These are phyloP conservation scores for Moesziomyces sp. DNA, from an alignment of 1,284 basidiomycete genomes.

Conservation along the genomic window DNA sequence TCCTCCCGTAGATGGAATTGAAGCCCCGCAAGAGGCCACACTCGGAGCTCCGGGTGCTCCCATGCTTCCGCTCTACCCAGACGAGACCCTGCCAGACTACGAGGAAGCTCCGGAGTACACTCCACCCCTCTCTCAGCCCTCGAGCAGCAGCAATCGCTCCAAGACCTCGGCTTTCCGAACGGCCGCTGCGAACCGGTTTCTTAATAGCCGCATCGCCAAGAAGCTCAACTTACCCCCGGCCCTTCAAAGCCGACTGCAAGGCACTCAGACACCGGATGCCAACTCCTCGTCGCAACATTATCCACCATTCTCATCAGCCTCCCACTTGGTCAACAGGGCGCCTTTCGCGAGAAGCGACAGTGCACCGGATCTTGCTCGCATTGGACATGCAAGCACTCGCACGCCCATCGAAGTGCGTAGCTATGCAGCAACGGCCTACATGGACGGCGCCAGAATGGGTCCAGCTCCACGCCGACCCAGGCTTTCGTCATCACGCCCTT, in stretches of 20 bases:
- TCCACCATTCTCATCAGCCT: neutral
- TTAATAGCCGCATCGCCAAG: constrained; percentile 40
- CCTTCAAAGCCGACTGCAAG: constrained; percentile 34
- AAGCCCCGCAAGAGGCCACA: neutral
- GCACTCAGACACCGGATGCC: constrained; percentile 22
- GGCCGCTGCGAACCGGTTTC: constrained; percentile 41
- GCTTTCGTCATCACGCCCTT: constrained; percentile 14
- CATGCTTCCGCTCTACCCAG: constrained; percentile 37
- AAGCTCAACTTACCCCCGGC: constrained; percentile 37
- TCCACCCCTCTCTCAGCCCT: constrained; percentile 23
- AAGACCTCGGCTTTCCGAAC: constrained; percentile 29
- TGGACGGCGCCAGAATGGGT: constrained; percentile 43
- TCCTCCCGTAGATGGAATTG: neutral
- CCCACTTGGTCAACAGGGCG: neutral
- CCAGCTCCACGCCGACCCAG: constrained; percentile 21
- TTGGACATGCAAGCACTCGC: constrained; percentile 1
- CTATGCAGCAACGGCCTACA: constrained; percentile 32
- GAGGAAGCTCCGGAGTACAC: constrained; percentile 44
- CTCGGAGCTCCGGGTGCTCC: constrained; percentile 7
- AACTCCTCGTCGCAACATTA: neutral
- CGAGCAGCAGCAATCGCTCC: constrained; percentile 19
- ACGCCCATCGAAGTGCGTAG: constrained; percentile 31
- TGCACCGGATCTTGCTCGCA: constrained; percentile 24
- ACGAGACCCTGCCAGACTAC: constrained; percentile 32
- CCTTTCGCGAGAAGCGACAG: constrained; percentile 41